Conservation (phyloP, 169 alveolate genomes). For the Cryptosporidium baileyi region DNA sequence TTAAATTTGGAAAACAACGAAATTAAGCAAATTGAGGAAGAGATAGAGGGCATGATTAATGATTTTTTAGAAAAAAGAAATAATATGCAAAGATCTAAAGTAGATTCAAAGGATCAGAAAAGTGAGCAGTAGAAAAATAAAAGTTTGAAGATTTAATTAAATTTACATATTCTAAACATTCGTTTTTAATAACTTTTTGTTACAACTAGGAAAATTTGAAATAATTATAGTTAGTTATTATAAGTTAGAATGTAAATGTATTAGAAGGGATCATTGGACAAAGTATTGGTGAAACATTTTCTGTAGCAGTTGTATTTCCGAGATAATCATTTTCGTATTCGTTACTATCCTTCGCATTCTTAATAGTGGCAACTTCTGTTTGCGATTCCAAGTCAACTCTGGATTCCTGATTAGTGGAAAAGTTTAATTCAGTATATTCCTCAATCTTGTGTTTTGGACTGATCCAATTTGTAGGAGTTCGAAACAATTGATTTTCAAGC, state of each 20-base stretch:
- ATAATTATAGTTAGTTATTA: not conserved
- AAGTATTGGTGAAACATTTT: constrained; percentile 27
- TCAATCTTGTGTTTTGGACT: not conserved
- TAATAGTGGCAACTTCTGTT: constrained; percentile 1
- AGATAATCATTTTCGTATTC: not conserved
- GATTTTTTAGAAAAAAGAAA: constrained; percentile 50
- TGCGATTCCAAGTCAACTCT: not conserved
- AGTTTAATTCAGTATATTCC: not conserved
- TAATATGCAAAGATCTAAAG: not conserved
- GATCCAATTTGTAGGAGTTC: constrained; percentile 10
- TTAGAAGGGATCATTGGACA: constrained; percentile 31
- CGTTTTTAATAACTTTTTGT: not conserved
- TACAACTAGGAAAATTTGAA: not conserved
- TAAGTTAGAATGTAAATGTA: not conserved
- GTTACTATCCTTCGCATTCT: not conserved
- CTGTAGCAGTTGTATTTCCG: not conserved
- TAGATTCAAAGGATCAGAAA: not conserved
- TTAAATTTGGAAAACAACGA: constrained; percentile 1
- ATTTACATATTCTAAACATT: not conserved
- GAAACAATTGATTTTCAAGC: not conserved
- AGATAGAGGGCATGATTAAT: constrained; percentile 23
- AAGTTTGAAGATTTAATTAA: not conserved
- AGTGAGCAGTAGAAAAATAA: not conserved
- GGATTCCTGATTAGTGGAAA: not conserved
- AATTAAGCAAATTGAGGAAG: constrained; percentile 21